These are phyloP conservation scores for Botryobasidium botryosum DNA, from an alignment of 768 basidiomycete genomes.

Conservation along the genomic window DNA sequence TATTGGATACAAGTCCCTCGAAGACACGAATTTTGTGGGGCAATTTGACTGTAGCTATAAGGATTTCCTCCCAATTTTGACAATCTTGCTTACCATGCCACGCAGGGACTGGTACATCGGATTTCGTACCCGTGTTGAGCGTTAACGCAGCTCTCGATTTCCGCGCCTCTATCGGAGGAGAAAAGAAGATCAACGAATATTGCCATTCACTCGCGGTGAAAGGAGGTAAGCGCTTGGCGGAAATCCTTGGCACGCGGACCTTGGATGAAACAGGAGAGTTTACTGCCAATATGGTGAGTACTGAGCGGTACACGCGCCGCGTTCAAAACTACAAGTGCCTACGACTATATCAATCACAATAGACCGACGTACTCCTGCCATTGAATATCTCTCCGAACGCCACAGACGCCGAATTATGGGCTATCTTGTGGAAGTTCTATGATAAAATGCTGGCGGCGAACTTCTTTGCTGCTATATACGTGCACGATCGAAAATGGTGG, in stretches of 20 bases:
- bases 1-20: constrained; percentile 15
- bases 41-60: constrained; percentile 37
- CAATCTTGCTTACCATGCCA: not conserved
- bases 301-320: not conserved
- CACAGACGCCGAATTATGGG: not conserved
- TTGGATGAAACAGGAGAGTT: constrained; percentile 45
- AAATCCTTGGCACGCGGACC: constrained; percentile 40
- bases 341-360: not conserved
- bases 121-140: constrained; percentile 36
- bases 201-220: constrained; percentile 48
- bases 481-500: constrained; percentile 11
- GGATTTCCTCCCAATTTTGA: not conserved
- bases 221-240: constrained; percentile 44
- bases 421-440: not conserved
- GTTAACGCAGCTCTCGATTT: constrained; percentile 51
- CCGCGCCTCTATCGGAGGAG: constrained; percentile 57
- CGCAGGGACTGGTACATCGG: constrained; percentile 48
- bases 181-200: constrained; percentile 50
- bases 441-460: not conserved
- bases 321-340: not conserved
- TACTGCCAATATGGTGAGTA: constrained; percentile 50
- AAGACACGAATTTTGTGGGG: constrained; percentile 26
- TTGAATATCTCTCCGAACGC: constrained; percentile 3
- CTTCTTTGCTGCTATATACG: constrained; percentile 3
- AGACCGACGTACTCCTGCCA: constrained; percentile 13